Evolutionary conservation across 2,329 filamentous ascomycete genomes (phyloP).

Genomic region (Stachybotrys chlorohalonatus): DNA sequence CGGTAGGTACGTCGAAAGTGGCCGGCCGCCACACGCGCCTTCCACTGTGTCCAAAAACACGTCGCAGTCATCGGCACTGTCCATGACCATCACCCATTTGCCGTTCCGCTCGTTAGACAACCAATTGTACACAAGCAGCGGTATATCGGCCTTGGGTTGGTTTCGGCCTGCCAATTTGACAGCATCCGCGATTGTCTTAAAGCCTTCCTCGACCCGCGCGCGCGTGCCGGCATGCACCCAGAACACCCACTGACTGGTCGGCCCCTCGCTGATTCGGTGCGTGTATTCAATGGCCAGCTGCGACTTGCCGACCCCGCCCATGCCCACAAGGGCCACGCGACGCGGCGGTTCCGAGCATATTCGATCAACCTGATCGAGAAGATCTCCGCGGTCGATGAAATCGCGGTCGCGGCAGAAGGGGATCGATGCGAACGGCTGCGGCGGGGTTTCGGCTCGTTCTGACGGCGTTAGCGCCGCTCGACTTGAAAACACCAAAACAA

Average conservation of each 20-base stretch:
- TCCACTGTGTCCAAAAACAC: conserved; percentile 4
- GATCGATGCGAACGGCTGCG: conserved; percentile 3
- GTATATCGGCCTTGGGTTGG: conserved; percentile 11
- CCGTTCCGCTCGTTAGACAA: conserved; percentile 8
- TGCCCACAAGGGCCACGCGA: conserved; percentile 21
- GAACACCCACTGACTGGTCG: conserved; percentile 15
- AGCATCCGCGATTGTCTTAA: conserved; percentile 18
- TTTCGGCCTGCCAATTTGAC: conserved; percentile 16
- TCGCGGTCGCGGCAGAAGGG: conserved; percentile 20
- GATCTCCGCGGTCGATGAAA: conserved; percentile 18
- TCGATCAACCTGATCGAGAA: conserved; percentile 13
- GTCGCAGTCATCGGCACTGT: conserved; percentile 11
- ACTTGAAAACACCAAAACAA: not conserved
- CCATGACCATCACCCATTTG: conserved; percentile 10
- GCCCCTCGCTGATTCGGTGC: conserved; percentile 4
- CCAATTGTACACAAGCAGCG: conserved; percentile 18
- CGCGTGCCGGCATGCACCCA: conserved; percentile 22
- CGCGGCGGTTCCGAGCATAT: conserved; percentile 7
- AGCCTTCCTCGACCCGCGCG: conserved; percentile 21
- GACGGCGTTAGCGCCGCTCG: not conserved
- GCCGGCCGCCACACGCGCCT: not conserved
- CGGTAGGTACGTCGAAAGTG: conserved; percentile 7
- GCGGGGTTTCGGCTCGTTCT: not conserved
- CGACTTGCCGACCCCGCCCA: conserved; percentile 13
- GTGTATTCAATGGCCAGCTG: conserved; percentile 10